Evolutionary conservation across 257 asterid species (phyloP).

Genomic region (Przewalskia tangutica): DNA sequence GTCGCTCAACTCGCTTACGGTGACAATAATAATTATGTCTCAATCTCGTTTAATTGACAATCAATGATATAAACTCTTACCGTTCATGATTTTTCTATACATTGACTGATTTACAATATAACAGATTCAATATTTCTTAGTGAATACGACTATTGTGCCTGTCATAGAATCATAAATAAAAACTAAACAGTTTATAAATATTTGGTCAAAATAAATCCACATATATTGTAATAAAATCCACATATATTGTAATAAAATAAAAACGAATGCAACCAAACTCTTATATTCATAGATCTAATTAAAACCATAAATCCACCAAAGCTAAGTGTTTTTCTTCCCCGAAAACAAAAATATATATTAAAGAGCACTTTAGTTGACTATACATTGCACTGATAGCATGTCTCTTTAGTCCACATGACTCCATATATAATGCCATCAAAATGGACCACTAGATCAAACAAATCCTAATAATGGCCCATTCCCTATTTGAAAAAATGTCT

Average conservation of each 20-base stretch:
- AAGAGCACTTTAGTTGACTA: not conserved
- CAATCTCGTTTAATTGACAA: no score
- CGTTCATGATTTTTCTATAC: no score
- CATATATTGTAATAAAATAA: not conserved
- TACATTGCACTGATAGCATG: not conserved
- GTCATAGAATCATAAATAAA: not conserved
- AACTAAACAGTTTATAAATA: not conserved
- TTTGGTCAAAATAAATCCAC: not conserved
- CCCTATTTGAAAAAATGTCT: not conserved
- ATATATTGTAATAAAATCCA: not conserved
- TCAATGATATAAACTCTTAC: no score
- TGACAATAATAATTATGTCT: no score
- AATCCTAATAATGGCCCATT: not conserved
- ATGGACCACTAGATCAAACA: not conserved
- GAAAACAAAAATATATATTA: not conserved
- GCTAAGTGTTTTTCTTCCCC: not conserved
- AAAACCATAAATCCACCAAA: not conserved
- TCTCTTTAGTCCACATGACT: not conserved
- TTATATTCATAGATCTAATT: not conserved
- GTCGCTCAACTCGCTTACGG: no score
- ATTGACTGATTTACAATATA: no score
- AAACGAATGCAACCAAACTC: no score
- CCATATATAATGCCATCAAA: not conserved
- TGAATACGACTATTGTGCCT: not conserved
- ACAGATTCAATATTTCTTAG: no score